These are phyloP conservation scores for Suillus hirtellus DNA, from an alignment of 768 basidiomycete species.

Conservation along the genomic window DNA sequence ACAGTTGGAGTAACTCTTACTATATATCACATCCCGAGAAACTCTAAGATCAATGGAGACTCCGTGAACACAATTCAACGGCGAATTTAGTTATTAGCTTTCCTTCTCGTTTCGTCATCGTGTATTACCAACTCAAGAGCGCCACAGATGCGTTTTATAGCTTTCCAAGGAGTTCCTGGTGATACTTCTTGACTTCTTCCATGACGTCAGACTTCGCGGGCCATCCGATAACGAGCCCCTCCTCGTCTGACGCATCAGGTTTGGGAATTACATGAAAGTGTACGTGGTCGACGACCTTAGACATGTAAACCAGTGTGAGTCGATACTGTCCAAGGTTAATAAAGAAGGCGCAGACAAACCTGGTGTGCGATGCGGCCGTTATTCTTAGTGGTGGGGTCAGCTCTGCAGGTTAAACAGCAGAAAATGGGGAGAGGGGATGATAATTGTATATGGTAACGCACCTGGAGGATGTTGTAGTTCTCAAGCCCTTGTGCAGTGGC, in stretches of 20 bases:
- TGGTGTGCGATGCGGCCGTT: constrained; percentile 67
- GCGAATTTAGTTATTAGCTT: neutral
- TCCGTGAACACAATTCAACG: neutral
- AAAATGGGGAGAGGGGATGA: neutral
- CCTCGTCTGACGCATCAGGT: constrained; percentile 56
- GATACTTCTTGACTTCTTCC: constrained; percentile 27
- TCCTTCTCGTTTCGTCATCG: neutral
- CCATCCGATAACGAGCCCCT: constrained; percentile 86
- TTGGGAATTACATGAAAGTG: constrained; percentile 97
- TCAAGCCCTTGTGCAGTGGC: constrained; percentile 70
- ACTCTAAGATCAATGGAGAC: neutral
- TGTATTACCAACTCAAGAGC: neutral
- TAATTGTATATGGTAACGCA: constrained; percentile 16
- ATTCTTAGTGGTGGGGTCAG: constrained; percentile 44
- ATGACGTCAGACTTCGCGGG: constrained; percentile 19
- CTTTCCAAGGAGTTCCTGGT: constrained; percentile 20
- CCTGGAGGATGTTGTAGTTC: constrained; percentile 88
- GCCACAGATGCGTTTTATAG: constrained; percentile 7
- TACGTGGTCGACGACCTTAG: constrained; percentile 77
- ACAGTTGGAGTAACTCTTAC: too few species aligned
- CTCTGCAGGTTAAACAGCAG: neutral
- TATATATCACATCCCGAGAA: neutral
- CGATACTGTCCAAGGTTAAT: neutral
- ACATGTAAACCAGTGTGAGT: neutral
- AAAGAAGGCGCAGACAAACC: constrained; percentile 29